A percentile compares a stretch with the other conserved stretches of the same genome.
These are phyloP conservation scores for Xanthoconium stramineum DNA, from an alignment of 768 basidiomycete species.

Conservation along the genomic window DNA sequence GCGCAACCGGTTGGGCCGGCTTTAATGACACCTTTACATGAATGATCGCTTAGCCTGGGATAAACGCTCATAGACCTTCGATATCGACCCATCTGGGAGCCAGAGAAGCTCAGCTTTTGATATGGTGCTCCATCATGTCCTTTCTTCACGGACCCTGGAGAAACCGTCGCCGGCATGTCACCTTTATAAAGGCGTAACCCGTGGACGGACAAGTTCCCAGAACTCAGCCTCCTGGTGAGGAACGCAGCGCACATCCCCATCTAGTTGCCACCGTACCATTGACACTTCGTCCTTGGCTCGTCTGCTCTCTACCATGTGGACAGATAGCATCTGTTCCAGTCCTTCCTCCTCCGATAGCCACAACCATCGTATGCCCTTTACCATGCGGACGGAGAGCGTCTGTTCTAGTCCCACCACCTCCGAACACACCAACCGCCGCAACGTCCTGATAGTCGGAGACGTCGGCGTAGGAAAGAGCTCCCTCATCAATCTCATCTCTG, in stretches of 20 bases:
- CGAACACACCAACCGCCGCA: constrained; percentile 15
- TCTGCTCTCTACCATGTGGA: constrained; percentile 9
- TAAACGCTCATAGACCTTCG: constrained; percentile 9
- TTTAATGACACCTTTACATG: neutral
- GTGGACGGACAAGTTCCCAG: neutral
- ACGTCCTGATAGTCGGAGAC: constrained; percentile 28
- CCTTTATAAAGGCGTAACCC: constrained; percentile 12
- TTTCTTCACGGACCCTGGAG: constrained; percentile 8
- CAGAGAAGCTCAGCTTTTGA: constrained; percentile 11
- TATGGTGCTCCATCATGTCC: constrained; percentile 2
- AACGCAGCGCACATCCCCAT: neutral
- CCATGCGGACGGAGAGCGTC: constrained; percentile 10
- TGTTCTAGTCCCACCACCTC: constrained; percentile 14
- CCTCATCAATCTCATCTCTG: constrained; percentile 39
- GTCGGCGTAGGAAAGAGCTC: constrained; percentile 38
- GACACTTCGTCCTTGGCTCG: neutral
- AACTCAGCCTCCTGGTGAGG: neutral
- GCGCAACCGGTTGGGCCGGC: neutral
- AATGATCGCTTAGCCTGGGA: neutral
- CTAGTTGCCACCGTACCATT: neutral
- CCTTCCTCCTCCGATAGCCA: neutral
- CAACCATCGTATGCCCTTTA: neutral
- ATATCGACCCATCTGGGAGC: neutral
- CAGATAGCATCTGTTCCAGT: constrained; percentile 12
- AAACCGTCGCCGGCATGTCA: neutral